Evolutionary conservation across 2,329 filamentous ascomycete genomes (phyloP).

Genomic region (Tolypocladium pustulatum): DNA sequence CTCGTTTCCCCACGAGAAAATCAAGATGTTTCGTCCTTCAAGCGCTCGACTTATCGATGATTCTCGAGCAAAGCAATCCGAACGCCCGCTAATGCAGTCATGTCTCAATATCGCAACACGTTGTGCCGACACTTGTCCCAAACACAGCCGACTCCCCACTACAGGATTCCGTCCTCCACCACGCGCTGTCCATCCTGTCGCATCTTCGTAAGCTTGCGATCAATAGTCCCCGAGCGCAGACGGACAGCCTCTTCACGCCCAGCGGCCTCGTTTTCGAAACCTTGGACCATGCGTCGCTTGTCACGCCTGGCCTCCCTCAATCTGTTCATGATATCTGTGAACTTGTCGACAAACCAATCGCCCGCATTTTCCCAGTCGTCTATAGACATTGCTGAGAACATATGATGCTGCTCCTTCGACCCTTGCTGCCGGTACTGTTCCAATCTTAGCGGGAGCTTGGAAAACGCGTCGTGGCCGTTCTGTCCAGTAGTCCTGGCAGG

Average conservation of each 20-base stretch:
- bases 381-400: slow-evolving; percentile 43
- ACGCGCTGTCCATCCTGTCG: slow-evolving; percentile 46
- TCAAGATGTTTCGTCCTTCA: no score
- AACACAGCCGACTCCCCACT: background rate
- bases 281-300: slow-evolving; percentile 37
- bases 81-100: background rate
- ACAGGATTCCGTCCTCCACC: slow-evolving; percentile 31
- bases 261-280: slow-evolving; percentile 46
- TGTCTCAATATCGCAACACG: background rate
- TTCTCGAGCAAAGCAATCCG: slow-evolving; percentile 3
- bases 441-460: slow-evolving; percentile 36
- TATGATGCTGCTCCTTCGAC: slow-evolving; percentile 33
- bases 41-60: background rate
- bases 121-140: background rate
- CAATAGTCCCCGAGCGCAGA: slow-evolving; percentile 41
- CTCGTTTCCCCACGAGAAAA: no score
- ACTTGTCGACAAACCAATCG: slow-evolving; percentile 49
- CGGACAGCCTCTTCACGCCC: slow-evolving; percentile 43
- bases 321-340: slow-evolving; percentile 36
- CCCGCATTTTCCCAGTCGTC: slow-evolving; percentile 49
- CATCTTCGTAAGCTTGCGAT: slow-evolving; percentile 42
- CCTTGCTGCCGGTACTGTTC: slow-evolving; percentile 36
- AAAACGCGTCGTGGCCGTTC: slow-evolving; percentile 22
- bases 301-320: slow-evolving; percentile 36
- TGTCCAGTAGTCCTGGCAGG: slow-evolving; percentile 34